phyloP scores from a whole-genome alignment of 2,329 filamentous ascomycete species.

The Metarhizium humberi region DNA sequence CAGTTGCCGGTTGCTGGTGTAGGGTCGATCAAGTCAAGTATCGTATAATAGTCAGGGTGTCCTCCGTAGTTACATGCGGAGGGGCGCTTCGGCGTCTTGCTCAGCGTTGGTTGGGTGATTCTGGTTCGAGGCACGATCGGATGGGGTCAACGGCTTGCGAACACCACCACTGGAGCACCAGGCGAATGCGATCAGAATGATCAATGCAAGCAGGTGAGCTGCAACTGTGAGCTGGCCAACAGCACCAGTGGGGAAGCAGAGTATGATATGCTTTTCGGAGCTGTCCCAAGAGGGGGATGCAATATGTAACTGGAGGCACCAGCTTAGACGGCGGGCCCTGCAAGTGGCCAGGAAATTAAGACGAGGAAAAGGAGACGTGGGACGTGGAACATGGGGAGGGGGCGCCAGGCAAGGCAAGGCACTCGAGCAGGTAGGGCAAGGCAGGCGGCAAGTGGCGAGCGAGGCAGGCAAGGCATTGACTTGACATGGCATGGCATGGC shows the following conservation, averaged over 20 bases:
- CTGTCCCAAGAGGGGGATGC: background rate
- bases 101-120: background rate
- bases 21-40: too few species aligned
- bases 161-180: background rate
- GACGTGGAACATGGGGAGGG: background rate
- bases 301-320: background rate
- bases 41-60: too few species aligned
- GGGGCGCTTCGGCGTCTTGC: background rate
- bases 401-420: background rate
- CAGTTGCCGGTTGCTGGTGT: background rate
- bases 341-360: constrained; percentile 2
- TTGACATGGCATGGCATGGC: too few species aligned
- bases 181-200: constrained; percentile 1
- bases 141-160: background rate
- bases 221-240: constrained; percentile 1
- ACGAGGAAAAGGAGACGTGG: background rate
- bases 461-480: background rate
- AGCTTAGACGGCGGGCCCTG: background rate
- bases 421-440: background rate
- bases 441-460: background rate
- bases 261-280: constrained; percentile 8
- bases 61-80: too few species aligned
- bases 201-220: constrained; percentile 2
- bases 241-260: constrained; percentile 2
- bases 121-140: constrained; percentile 2